Percentiles rank a stretch among this genome's conserved stretches.
phyloP scores from a whole-genome alignment of 352 stramenopile species.

The Elongisporangium prolatum region DNA sequence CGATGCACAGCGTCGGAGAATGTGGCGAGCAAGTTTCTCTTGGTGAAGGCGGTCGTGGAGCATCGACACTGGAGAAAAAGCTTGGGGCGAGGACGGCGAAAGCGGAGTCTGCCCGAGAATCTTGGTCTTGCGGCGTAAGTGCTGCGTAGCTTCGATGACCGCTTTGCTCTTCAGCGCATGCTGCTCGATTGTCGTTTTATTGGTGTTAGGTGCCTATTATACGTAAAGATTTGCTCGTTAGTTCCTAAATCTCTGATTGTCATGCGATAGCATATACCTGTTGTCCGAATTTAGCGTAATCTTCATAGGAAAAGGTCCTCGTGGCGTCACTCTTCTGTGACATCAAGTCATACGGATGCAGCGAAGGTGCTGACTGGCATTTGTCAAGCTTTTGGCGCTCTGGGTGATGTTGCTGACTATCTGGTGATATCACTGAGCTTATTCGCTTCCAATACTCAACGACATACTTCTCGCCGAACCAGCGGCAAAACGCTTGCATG shows the following conservation, averaged over 20 bases:
- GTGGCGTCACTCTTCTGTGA: conserved; percentile 31
- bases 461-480: conserved; percentile 45
- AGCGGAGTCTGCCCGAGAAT: conserved; percentile 10
- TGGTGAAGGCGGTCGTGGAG: conserved; percentile 23
- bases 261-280: too few species aligned
- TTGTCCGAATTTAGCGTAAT: conserved; percentile 14
- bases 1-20: conserved; percentile 20
- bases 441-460: conserved; percentile 25
- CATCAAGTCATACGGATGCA: conserved; percentile 48
- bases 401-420: conserved; percentile 9
- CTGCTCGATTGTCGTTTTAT: conserved; percentile 15
- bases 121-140: conserved; percentile 28
- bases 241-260: too few species aligned
- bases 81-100: too few species aligned
- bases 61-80: too few species aligned
- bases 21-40: conserved; percentile 29
- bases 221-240: too few species aligned
- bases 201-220: conserved; percentile 1
- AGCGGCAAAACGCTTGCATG: conserved; percentile 42
- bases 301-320: conserved; percentile 41
- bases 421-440: conserved; percentile 6
- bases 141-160: conserved; percentile 26
- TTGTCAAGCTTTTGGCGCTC: conserved; percentile 13
- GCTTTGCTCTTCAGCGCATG: conserved; percentile 20
- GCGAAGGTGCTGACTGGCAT: conserved; percentile 18